These are phyloP conservation scores for Dissophora globulifera DNA, from an alignment of 192 early-diverging fungal species.

Conservation along the genomic window DNA sequence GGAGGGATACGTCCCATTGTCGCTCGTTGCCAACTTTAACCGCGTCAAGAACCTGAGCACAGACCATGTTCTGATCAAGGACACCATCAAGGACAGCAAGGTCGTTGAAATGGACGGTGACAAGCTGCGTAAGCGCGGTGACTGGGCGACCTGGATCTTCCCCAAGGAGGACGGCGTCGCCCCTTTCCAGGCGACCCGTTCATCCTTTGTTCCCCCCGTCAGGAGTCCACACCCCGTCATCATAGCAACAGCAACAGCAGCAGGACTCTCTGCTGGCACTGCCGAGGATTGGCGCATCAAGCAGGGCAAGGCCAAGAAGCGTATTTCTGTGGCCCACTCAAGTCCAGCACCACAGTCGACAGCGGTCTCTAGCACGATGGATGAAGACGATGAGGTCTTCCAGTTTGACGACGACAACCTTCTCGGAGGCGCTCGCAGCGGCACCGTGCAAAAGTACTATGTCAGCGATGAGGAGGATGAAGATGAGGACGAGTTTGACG, in stretches of 20 bases:
- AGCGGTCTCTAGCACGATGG: conserved; percentile 7
- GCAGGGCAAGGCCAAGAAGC: conserved; percentile 43
- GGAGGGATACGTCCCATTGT: conserved; percentile 84
- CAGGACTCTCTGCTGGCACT: neutral
- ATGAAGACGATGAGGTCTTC: conserved; percentile 80
- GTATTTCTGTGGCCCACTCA: conserved; percentile 23
- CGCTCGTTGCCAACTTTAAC: conserved; percentile 87
- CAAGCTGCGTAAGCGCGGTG: conserved; percentile 74
- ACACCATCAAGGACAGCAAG: conserved; percentile 60
- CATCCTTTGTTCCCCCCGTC: conserved; percentile 43
- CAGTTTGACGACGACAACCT: conserved; percentile 82
- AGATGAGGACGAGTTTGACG: conserved; percentile 88
- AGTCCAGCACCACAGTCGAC: conserved; percentile 4
- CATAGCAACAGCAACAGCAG: conserved; percentile 11
- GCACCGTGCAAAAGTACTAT: conserved; percentile 64
- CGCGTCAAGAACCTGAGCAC: conserved; percentile 81
- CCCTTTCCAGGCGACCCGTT: conserved; percentile 39
- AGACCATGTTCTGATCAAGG: conserved; percentile 71
- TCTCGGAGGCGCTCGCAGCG: conserved; percentile 60
- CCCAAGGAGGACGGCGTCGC: conserved; percentile 63
- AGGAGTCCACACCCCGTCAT: conserved; percentile 26
- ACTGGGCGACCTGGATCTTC: conserved; percentile 91
- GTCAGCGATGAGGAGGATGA: conserved; percentile 75
- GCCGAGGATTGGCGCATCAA: conserved; percentile 43
- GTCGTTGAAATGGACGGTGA: conserved; percentile 71